Conservation (phyloP, 2,329 filamentous ascomycete genomes). For the Daldinia sp. region DNA sequence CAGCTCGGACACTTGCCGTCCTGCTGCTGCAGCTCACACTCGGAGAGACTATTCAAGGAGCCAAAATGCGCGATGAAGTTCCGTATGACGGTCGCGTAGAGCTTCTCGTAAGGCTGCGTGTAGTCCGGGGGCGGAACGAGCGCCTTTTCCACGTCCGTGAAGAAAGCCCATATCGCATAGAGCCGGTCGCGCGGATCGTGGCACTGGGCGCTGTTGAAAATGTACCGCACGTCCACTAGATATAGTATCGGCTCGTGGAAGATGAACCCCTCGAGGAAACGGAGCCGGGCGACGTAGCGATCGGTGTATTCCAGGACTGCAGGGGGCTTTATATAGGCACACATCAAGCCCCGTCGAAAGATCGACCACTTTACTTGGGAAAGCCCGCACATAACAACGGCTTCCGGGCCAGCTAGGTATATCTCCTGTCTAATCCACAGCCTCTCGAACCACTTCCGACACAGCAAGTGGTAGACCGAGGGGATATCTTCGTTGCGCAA, state of each 20-base stretch:
- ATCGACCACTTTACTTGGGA: slow-evolving; percentile 14
- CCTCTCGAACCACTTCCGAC: slow-evolving; percentile 34
- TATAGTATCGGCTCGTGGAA: not conserved
- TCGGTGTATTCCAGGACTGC: rapidly evolving
- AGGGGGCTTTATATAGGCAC: slow-evolving; percentile 2
- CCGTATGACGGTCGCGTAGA: slow-evolving; percentile 14
- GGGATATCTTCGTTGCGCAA: not conserved
- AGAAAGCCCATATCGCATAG: slow-evolving; percentile 22
- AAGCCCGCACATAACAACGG: slow-evolving; percentile 25
- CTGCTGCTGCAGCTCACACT: slow-evolving; percentile 7
- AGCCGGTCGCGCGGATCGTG: slow-evolving; percentile 25
- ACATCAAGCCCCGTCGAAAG: slow-evolving; percentile 21
- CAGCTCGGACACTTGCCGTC: slow-evolving; percentile 23
- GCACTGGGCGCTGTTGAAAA: slow-evolving; percentile 2
- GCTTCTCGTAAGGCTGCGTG: slow-evolving; percentile 12
- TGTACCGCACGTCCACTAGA: not conserved
- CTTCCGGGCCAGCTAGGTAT: slow-evolving; percentile 28
- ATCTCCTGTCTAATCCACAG: slow-evolving; percentile 43
- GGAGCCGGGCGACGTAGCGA: not conserved
- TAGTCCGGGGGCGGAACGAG: slow-evolving; percentile 26
- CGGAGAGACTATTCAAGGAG: not conserved
- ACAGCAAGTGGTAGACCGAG: slow-evolving; percentile 20
- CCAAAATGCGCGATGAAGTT: not conserved
- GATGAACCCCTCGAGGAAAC: slow-evolving; percentile 3
- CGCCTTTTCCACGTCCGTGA: slow-evolving; percentile 1